These are phyloP conservation scores for Tolypocladium ophioglossoides DNA, from an alignment of 2,329 filamentous ascomycete genomes.

Conservation along the genomic window DNA sequence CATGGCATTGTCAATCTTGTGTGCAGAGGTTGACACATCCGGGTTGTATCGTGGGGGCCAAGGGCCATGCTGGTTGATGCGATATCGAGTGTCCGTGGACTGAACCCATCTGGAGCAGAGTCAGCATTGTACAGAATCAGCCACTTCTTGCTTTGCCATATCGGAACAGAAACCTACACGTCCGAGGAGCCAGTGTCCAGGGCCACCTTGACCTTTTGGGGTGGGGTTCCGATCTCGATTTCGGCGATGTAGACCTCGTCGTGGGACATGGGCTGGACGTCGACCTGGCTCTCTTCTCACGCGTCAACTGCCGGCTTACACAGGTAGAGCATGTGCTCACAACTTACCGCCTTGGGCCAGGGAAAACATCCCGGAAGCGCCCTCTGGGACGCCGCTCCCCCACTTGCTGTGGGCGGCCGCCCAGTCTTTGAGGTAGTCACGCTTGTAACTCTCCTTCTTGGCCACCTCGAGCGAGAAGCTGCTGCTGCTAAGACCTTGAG, in stretches of 20 bases:
- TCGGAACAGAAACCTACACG: slow-evolving; percentile 52
- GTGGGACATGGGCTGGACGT: slow-evolving; percentile 24
- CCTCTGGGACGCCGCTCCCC: slow-evolving; percentile 14
- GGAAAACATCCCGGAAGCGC: slow-evolving; percentile 12
- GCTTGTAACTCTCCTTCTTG: slow-evolving; percentile 10
- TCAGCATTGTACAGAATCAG: slow-evolving; percentile 1
- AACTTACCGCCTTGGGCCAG: slow-evolving; percentile 18
- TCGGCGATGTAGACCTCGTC: slow-evolving; percentile 34
- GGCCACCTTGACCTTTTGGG: slow-evolving; percentile 36
- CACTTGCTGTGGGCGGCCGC: slow-evolving; percentile 22
- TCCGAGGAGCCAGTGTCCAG: slow-evolving; percentile 45
- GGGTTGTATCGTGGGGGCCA: slow-evolving; percentile 32
- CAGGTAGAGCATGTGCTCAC: neutral
- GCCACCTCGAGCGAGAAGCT: slow-evolving; percentile 18
- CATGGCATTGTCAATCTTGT: slow-evolving; percentile 27
- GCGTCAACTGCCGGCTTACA: neutral
- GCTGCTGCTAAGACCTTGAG: neutral
- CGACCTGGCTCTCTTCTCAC: slow-evolving; percentile 18
- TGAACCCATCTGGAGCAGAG: slow-evolving; percentile 37
- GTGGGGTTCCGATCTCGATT: slow-evolving; percentile 34
- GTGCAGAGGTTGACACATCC: slow-evolving; percentile 32
- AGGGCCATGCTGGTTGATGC: slow-evolving; percentile 21
- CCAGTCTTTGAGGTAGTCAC: slow-evolving; percentile 22
- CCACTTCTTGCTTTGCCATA: too few relatives aligned
- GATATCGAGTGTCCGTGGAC: slow-evolving; percentile 33